Conservation (phyloP, 441 rosid genomes). For the Lepidium campestre region DNA sequence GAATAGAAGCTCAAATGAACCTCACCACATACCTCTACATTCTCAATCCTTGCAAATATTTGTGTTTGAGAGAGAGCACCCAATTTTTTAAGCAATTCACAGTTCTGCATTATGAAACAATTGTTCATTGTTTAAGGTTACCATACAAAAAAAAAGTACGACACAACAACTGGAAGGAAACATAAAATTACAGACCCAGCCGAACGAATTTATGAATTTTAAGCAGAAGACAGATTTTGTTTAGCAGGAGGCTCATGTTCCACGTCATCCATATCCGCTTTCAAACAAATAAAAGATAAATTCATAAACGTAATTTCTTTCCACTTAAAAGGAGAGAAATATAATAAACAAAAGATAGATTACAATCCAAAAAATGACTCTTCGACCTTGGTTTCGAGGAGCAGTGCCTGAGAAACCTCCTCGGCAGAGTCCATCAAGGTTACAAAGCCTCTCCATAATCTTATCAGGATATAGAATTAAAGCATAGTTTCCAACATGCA, state of each 20-base stretch:
- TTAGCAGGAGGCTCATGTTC: constrained; percentile 89
- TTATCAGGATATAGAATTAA: constrained; percentile 7
- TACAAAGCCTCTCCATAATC: constrained; percentile 88
- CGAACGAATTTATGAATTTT: too few relatives aligned
- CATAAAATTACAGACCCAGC: constrained; percentile 44
- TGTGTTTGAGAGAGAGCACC: constrained; percentile 90
- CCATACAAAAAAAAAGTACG: not conserved
- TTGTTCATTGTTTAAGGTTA: not conserved
- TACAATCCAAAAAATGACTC: constrained; percentile 68
- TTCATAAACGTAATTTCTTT: not conserved
- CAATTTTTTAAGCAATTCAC: constrained; percentile 64
- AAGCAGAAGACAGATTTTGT: constrained; percentile 77
- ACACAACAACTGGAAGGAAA: not conserved
- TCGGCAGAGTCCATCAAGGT: constrained; percentile 91
- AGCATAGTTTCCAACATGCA: not conserved
- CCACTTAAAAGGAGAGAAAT: not conserved
- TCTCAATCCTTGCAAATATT: constrained; percentile 93
- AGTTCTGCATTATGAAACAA: constrained; percentile 49
- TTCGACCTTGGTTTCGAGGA: constrained; percentile 62
- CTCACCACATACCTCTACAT: constrained; percentile 87
- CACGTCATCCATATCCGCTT: constrained; percentile 66
- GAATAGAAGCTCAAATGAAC: too few relatives aligned
- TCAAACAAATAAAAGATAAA: constrained; percentile 5
- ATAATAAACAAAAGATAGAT: not conserved
- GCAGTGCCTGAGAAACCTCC: constrained; percentile 50